phyloP scores from a whole-genome alignment of 1,284 basidiomycete genomes.

The Ceratobasidium sp. region DNA sequence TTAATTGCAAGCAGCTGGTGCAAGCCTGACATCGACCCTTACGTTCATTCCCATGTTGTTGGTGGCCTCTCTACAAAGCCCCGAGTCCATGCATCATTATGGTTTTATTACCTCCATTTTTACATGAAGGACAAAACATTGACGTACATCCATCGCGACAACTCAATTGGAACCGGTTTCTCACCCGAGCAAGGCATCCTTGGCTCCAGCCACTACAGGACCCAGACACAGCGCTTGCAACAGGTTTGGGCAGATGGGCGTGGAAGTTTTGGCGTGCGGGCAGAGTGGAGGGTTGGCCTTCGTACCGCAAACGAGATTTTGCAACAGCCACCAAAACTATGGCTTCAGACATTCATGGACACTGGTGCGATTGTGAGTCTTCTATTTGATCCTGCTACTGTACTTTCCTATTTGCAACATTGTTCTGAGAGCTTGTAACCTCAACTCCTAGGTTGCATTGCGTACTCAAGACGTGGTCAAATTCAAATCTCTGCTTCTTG shows the following conservation, averaged over 20 bases:
- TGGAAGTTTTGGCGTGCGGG: background rate
- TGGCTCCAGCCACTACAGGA: background rate
- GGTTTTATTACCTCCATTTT: constrained; percentile 6
- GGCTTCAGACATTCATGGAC: background rate
- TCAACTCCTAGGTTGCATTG: background rate
- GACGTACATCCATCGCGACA: constrained; percentile 31
- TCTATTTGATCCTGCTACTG: background rate
- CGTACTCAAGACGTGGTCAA: background rate
- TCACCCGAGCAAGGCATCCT: constrained; percentile 2
- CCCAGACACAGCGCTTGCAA: background rate
- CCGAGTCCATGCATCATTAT: background rate
- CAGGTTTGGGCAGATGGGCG: background rate
- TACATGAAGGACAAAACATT: constrained; percentile 32
- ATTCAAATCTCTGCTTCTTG: background rate
- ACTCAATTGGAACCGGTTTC: constrained; percentile 8
- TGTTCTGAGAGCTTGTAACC: background rate
- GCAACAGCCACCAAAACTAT: background rate
- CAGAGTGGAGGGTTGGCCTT: constrained; percentile 2
- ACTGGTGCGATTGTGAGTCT: constrained; percentile 21
- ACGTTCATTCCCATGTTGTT: constrained; percentile 23
- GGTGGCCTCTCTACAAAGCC: background rate
- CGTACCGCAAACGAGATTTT: constrained; percentile 1
- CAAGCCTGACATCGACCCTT: background rate
- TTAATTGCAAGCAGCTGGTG: background rate
- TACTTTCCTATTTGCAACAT: background rate